Evolutionary conservation across 495 filamentous ascomycete genomes (phyloP).

Genomic region (Tuber melanosporum): DNA sequence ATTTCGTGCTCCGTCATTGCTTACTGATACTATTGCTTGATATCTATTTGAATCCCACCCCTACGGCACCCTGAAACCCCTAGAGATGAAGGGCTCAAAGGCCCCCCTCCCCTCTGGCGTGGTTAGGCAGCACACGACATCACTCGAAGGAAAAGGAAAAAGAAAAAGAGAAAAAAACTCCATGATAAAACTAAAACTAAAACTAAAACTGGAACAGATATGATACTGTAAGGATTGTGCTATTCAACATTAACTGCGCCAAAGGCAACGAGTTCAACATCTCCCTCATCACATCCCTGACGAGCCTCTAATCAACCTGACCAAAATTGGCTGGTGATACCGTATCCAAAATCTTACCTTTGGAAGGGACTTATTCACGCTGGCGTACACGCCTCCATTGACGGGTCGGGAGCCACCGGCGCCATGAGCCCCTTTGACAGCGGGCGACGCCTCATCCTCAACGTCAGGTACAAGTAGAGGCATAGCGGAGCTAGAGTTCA

Average conservation of each 20-base stretch:
- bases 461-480: background rate
- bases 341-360: background rate
- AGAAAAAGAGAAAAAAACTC: background rate
- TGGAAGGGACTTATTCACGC: background rate
- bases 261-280: background rate
- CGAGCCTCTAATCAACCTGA: background rate
- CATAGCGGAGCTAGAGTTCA: background rate
- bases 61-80: background rate
- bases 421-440: background rate
- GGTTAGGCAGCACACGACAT: background rate
- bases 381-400: background rate
- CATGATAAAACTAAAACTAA: background rate
- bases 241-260: background rate
- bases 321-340: background rate
- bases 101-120: background rate
- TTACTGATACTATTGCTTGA: background rate
- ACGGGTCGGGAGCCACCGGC: background rate
- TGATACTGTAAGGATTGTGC: background rate
- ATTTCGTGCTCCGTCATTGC: background rate
- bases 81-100: background rate
- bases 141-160: background rate
- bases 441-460: background rate
- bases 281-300: background rate
- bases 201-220: background rate
- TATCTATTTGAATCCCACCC: background rate